A percentile compares a stretch with the other conserved stretches of the same genome.
Conservation (phyloP, 2,329 filamentous ascomycete species). For the Phyllosticta citribraziliensis region DNA sequence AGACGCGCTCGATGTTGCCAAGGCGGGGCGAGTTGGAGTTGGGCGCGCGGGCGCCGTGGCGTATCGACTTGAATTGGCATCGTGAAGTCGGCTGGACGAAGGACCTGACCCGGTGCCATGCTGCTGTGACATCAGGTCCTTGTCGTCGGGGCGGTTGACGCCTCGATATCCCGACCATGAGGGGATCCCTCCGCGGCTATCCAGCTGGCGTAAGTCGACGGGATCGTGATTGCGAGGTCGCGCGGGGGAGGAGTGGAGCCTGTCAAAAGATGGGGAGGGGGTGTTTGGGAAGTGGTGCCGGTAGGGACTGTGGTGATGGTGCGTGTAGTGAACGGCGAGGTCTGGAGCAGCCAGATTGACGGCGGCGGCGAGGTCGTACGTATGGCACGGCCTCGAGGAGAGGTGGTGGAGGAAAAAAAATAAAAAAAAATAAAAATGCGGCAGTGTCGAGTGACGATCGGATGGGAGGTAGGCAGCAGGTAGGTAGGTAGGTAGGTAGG, state of each 20-base stretch:
- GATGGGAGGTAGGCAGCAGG: background rate
- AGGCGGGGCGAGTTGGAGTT: background rate
- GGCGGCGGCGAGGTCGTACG: constrained; percentile 1
- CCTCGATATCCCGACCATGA: constrained; percentile 19
- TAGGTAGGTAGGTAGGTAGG: background rate
- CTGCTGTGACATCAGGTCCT: constrained; percentile 12
- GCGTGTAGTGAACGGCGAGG: constrained; percentile 24
- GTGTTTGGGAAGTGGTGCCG: constrained; percentile 13
- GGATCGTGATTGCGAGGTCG: constrained; percentile 22
- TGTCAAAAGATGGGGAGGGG: constrained; percentile 9
- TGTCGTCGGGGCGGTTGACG: constrained; percentile 5
- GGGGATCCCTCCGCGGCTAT: constrained; percentile 16
- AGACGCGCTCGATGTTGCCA: constrained; percentile 7
- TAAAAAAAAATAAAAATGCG: background rate
- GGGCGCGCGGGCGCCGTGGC: constrained; percentile 2
- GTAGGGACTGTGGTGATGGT: constrained; percentile 24
- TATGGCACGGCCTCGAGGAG: background rate
- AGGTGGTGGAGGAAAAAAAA: too few species aligned
- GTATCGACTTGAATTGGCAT: background rate
- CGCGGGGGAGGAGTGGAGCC: constrained; percentile 11
- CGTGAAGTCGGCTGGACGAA: constrained; percentile 8
- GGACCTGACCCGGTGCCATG: constrained; percentile 11
- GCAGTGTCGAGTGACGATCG: background rate
- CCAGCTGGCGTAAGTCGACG: constrained; percentile 15
- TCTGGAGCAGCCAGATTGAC: constrained; percentile 31